Percentiles rank a stretch among this genome's conserved stretches.
Conservation (phyloP, 495 filamentous ascomycete genomes). For the Articulospora tetracladia region DNA sequence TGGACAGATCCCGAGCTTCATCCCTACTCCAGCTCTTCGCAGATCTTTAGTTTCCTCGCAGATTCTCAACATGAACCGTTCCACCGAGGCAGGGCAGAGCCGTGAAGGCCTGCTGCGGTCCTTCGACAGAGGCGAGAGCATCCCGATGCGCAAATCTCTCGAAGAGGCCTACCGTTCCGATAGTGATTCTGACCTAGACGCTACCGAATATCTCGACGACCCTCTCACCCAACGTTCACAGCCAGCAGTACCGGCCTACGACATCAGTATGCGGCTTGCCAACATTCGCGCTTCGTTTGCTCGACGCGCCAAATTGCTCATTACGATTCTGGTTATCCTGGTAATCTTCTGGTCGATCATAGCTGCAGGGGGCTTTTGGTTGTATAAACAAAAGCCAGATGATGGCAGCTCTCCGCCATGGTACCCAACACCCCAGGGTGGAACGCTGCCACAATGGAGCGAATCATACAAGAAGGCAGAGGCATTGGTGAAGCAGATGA, state of each 20-base stretch:
- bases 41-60: no score
- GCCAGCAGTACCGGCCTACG: constrained; percentile 17
- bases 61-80: constrained; percentile 16
- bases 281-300: constrained; percentile 8
- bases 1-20: no score
- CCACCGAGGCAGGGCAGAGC: constrained; percentile 14
- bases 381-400: constrained; percentile 28
- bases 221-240: constrained; percentile 11
- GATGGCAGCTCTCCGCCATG: constrained; percentile 66
- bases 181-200: constrained; percentile 25
- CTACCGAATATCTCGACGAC: constrained; percentile 26
- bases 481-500: constrained; percentile 76
- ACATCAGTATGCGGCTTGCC: neutral
- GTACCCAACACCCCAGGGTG: constrained; percentile 81
- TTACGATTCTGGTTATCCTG: constrained; percentile 12
- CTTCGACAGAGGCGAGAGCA: constrained; percentile 17
- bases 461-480: constrained; percentile 80
- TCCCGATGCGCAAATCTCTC: constrained; percentile 19
- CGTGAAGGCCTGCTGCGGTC: constrained; percentile 25
- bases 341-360: constrained; percentile 20
- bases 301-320: constrained; percentile 19
- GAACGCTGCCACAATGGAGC: constrained; percentile 68
- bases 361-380: constrained; percentile 15
- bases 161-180: constrained; percentile 23
- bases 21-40: no score